Evolutionary conservation across 1,139 yeast genomes (phyloP).

Genomic region (Sporopachydermia cereana): DNA sequence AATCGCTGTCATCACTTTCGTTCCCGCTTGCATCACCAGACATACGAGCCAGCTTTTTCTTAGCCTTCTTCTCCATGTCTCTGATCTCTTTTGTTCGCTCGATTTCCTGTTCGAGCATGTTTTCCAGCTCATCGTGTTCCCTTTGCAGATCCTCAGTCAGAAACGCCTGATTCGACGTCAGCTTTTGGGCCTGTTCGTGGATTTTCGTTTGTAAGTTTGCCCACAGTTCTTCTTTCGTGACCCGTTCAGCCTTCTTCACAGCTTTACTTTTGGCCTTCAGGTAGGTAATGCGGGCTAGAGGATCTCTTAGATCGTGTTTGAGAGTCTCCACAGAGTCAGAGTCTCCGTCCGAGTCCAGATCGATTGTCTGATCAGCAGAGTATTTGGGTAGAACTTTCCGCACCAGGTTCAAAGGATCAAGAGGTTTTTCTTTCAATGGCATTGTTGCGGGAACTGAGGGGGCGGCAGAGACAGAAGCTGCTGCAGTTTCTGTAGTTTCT

Average conservation of each 20-base stretch:
- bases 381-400: conserved; percentile 1
- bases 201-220: not conserved
- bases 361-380: not conserved
- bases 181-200: not conserved
- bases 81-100: conserved; percentile 32
- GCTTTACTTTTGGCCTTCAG: conserved; percentile 6
- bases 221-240: conserved; percentile 5
- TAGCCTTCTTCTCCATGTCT: conserved; percentile 26
- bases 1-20: conserved; percentile 15
- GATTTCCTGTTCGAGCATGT: conserved; percentile 34
- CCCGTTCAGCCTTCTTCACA: not conserved
- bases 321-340: not conserved
- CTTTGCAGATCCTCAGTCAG: conserved; percentile 7
- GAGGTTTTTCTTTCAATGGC: not conserved
- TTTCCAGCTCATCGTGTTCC: conserved; percentile 13
- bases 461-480: conserved; percentile 3
- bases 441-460: not conserved
- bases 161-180: conserved; percentile 5
- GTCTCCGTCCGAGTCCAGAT: conserved; percentile 1
- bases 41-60: too few species aligned
- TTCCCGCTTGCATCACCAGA: conserved; percentile 13
- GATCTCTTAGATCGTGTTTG: conserved; percentile 8
- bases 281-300: conserved; percentile 5
- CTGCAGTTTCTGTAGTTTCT: not conserved
- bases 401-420: not conserved